phyloP scores from a whole-genome alignment of 176 grass and related monocot genomes.

The Avena insularis region DNA sequence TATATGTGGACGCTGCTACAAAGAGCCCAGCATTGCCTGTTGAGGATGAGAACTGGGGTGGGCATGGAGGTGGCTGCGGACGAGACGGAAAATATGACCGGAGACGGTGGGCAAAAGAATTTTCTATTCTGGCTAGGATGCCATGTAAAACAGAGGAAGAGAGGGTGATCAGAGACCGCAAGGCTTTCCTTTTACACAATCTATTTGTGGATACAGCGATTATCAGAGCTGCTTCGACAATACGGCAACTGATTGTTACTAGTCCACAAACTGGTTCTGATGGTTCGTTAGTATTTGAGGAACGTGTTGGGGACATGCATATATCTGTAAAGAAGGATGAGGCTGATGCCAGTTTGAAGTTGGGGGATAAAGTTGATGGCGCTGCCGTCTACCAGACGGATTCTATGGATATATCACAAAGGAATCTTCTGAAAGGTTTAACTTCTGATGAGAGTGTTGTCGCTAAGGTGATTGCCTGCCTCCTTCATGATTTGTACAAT shows the following conservation, averaged over 20 bases:
- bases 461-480: constrained; percentile 65
- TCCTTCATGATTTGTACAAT: constrained; percentile 7
- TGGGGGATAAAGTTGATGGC: constrained; percentile 78
- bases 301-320: constrained; percentile 71
- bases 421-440: constrained; percentile 96
- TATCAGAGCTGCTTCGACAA: constrained; percentile 77
- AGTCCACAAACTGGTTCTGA: constrained; percentile 11
- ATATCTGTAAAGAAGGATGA: constrained; percentile 76
- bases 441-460: constrained; percentile 81
- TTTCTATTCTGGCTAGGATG: constrained; percentile 73
- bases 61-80: constrained; percentile 74
- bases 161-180: constrained; percentile 85
- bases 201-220: constrained; percentile 93
- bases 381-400: constrained; percentile 48
- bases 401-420: constrained; percentile 69
- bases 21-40: constrained; percentile 62
- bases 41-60: constrained; percentile 92
- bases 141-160: constrained; percentile 93
- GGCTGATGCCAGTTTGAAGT: constrained; percentile 70
- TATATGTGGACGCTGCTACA: constrained; percentile 68
- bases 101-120: constrained; percentile 80
- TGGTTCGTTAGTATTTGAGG: constrained; percentile 66
- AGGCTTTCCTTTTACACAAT: constrained; percentile 92
- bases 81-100: constrained; percentile 65
- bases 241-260: constrained; percentile 52